These are phyloP conservation scores for Magnusiomyces suaveolens DNA, from an alignment of 1,139 yeast genomes.

Conservation along the genomic window DNA sequence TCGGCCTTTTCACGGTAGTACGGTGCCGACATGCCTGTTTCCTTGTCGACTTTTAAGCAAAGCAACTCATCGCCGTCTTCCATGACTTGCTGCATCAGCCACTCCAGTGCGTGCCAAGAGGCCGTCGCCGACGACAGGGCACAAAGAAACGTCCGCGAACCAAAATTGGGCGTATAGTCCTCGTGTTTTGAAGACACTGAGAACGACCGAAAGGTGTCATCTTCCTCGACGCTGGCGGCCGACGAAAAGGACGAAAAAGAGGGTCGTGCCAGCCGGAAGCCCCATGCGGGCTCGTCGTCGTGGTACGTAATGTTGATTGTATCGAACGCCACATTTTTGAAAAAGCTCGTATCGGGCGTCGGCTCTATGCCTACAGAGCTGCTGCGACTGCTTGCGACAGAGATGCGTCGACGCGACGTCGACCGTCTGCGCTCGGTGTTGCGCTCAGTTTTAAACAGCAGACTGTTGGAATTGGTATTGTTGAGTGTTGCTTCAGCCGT, in stretches of 20 bases:
- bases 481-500: slow-evolving; percentile 1
- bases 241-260: background rate
- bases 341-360: slow-evolving; percentile 9
- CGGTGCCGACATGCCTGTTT: slow-evolving; percentile 1
- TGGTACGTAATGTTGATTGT: slow-evolving; percentile 16
- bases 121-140: slow-evolving; percentile 8
- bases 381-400: slow-evolving; percentile 1
- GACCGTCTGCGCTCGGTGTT: background rate
- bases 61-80: slow-evolving; percentile 26
- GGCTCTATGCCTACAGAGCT: background rate
- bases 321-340: slow-evolving; percentile 23
- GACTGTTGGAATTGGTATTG: slow-evolving; percentile 10
- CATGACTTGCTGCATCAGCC: slow-evolving; percentile 21
- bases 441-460: slow-evolving; percentile 7
- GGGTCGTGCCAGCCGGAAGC: slow-evolving; percentile 5
- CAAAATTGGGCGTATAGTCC: slow-evolving; percentile 16
- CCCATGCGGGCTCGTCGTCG: background rate
- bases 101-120: slow-evolving; percentile 20
- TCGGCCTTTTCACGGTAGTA: slow-evolving; percentile 21
- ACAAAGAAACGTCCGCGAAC: slow-evolving; percentile 22
- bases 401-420: background rate
- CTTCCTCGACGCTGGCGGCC: too few relatives aligned
- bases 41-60: slow-evolving; percentile 20
- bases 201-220: slow-evolving; percentile 19
- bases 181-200: slow-evolving; percentile 23